Evolutionary conservation across 768 basidiomycete species (phyloP).

Genomic region (Trametes punicea): DNA sequence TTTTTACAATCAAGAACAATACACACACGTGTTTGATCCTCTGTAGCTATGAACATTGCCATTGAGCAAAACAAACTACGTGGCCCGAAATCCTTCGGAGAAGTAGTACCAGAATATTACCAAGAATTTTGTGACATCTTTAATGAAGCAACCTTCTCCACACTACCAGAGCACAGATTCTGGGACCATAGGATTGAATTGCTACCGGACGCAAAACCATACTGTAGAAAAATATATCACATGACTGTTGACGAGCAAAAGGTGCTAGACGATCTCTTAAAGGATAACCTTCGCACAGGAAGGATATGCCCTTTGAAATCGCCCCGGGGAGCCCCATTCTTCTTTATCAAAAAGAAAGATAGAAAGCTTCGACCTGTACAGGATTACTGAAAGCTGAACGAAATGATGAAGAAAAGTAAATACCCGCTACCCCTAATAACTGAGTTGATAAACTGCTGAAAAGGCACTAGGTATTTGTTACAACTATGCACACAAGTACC

Average conservation of each 20-base stretch:
- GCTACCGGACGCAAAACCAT: constrained; percentile 22
- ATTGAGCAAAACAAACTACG: background rate
- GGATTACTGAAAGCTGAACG: constrained; percentile 32
- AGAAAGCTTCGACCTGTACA: no score
- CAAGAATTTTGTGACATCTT: constrained; percentile 28
- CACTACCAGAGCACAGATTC: constrained; percentile 30
- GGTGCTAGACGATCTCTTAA: constrained; percentile 19
- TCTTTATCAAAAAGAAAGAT: constrained; percentile 32
- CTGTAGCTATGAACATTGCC: background rate
- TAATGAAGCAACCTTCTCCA: constrained; percentile 22
- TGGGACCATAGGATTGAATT: constrained; percentile 38
- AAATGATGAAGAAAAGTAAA: constrained; percentile 31
- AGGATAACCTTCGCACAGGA: constrained; percentile 21
- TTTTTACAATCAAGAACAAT: constrained; percentile 7
- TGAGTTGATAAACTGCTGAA: no score
- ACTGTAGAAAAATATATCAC: constrained; percentile 17
- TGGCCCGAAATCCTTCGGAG: background rate
- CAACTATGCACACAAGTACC: no score
- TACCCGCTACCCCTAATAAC: constrained; percentile 34
- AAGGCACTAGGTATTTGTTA: no score
- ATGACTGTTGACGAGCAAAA: constrained; percentile 12
- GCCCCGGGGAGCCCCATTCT: constrained; percentile 25
- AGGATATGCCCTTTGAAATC: constrained; percentile 20
- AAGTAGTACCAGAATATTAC: constrained; percentile 19
- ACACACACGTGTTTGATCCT: background rate